Conservation (phyloP, 176 grass and related monocot genomes). For the Canna indica region DNA sequence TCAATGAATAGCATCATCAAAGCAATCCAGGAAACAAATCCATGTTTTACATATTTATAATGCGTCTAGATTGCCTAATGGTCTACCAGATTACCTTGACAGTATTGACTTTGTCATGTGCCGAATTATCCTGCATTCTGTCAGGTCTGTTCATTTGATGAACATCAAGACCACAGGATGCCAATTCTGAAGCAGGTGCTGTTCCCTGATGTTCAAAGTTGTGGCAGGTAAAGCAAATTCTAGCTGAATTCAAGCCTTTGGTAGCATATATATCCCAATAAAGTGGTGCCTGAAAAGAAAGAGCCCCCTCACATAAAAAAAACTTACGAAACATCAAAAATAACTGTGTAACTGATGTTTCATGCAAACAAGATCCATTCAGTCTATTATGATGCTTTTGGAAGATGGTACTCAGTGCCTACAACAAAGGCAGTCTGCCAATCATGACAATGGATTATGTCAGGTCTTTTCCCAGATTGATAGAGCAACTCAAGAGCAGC, state of each 20-base stretch:
- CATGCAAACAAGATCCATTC: constrained; percentile 17
- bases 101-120: constrained; percentile 80
- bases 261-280: constrained; percentile 94
- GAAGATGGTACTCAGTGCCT: constrained; percentile 21
- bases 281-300: constrained; percentile 57
- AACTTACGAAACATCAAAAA: not conserved
- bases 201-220: constrained; percentile 96
- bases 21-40: not conserved
- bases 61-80: constrained; percentile 3
- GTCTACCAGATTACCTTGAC: constrained; percentile 56
- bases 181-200: constrained; percentile 66
- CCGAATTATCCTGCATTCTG: constrained; percentile 67
- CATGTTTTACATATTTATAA: not conserved
- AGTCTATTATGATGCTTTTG: constrained; percentile 7
- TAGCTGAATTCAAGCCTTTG: constrained; percentile 75
- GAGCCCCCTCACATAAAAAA: not conserved
- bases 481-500: constrained; percentile 77
- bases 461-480: constrained; percentile 67
- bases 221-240: constrained; percentile 96
- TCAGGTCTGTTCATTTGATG: constrained; percentile 70
- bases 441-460: constrained; percentile 99
- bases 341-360: not conserved
- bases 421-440: constrained; percentile 98
- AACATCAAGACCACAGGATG: constrained; percentile 80
- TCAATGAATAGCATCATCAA: not conserved